Evolutionary conservation across 2,329 filamentous ascomycete species (phyloP).

Genomic region (Cercospora brassicicola): DNA sequence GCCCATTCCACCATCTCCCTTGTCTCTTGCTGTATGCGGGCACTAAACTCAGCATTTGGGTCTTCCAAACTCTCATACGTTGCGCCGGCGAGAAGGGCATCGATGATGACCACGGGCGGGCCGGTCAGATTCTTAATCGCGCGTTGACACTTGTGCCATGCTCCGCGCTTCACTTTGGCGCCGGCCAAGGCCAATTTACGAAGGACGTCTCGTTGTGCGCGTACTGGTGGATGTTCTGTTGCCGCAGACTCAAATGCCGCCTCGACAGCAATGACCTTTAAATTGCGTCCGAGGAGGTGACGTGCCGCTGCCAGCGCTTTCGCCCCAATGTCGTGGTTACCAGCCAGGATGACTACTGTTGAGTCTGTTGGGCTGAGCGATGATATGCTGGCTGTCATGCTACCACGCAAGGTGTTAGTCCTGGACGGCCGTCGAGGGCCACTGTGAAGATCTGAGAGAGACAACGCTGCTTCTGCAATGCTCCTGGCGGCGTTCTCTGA

Average conservation of each 20-base stretch:
- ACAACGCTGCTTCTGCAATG: constrained; percentile 78
- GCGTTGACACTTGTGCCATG: constrained; percentile 59
- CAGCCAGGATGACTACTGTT: constrained; percentile 76
- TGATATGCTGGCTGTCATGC: constrained; percentile 58
- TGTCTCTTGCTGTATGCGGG: constrained; percentile 74
- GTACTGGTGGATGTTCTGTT: constrained; percentile 76
- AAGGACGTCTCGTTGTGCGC: constrained; percentile 80
- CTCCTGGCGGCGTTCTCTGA: constrained; percentile 87
- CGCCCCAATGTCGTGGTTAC: constrained; percentile 89
- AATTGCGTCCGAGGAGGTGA: constrained; percentile 79
- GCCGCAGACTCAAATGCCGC: constrained; percentile 80
- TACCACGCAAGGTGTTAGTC: constrained; percentile 56
- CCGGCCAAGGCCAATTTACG: constrained; percentile 65
- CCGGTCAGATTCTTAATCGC: constrained; percentile 58
- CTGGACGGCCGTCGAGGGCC: constrained; percentile 33
- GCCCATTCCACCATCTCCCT: constrained; percentile 93
- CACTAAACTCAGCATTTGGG: constrained; percentile 31
- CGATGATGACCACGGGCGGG: constrained; percentile 77
- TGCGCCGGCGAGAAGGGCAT: constrained; percentile 83
- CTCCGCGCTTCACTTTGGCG: constrained; percentile 59
- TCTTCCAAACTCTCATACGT: constrained; percentile 83
- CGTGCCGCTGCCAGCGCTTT: constrained; percentile 81
- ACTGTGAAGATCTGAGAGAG: constrained; percentile 29
- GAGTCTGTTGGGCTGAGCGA: constrained; percentile 48
- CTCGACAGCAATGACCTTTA: constrained; percentile 78